phyloP scores from a whole-genome alignment of 208 protist genomes.

The Leptomonas seymouri region DNA sequence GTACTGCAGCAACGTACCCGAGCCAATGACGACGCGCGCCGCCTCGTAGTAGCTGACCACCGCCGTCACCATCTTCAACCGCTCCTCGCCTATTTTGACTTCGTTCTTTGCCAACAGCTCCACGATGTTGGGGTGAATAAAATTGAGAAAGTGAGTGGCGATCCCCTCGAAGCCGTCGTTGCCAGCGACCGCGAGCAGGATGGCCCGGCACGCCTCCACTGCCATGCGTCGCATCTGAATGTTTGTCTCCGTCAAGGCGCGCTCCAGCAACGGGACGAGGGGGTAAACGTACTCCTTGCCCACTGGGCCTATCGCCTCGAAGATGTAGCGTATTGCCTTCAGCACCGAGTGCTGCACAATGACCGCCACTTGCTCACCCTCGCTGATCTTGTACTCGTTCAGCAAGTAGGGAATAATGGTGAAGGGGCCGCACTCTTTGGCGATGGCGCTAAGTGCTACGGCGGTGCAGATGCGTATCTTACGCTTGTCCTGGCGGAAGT shows the following conservation, averaged over 20 bases:
- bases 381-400: slow-evolving; percentile 99
- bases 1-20: slow-evolving; percentile 95
- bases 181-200: slow-evolving; percentile 88
- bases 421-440: slow-evolving; percentile 98
- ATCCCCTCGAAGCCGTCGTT: slow-evolving; percentile 91
- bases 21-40: slow-evolving; percentile 94
- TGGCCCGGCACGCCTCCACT: slow-evolving; percentile 96
- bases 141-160: slow-evolving; percentile 99
- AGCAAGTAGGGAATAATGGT: slow-evolving; percentile 99
- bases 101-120: slow-evolving; percentile 97
- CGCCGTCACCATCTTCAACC: slow-evolving; percentile 91
- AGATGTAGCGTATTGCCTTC: slow-evolving; percentile 99
- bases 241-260: slow-evolving; percentile 99
- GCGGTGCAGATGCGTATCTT: slow-evolving; percentile 99
- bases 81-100: slow-evolving; percentile 75
- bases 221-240: slow-evolving; percentile 99
- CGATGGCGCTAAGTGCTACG: slow-evolving; percentile 99
- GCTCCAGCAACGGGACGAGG: slow-evolving; percentile 97
- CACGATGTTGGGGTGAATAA: slow-evolving; percentile 99
- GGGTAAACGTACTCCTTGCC: slow-evolving; percentile 99
- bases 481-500: slow-evolving; percentile 99
- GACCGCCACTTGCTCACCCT: slow-evolving; percentile 94
- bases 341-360: slow-evolving; percentile 98
- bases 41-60: slow-evolving; percentile 99
- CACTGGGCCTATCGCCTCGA: slow-evolving; percentile 99